Base-by-base conservation (phyloP, 1,284 basidiomycete genomes). In the Malassezia furfur region DNA sequence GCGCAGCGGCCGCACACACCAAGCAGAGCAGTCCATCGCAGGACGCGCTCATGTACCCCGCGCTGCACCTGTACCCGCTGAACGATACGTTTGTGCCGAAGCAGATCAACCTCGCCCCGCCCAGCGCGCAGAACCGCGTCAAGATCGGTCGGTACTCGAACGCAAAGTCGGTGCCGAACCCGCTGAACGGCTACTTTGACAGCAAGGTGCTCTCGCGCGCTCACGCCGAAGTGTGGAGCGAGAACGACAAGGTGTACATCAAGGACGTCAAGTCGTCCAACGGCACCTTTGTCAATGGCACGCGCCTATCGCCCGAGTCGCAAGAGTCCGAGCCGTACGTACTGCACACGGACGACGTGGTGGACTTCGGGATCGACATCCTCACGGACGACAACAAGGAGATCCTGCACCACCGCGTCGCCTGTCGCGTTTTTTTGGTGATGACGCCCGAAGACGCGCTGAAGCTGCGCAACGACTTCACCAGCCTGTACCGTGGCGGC, bases 131-230 rank as follows among this genome's bases (percentile, higher is more conserved):
- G 50, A 71, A 72, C 45, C 62, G 73, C 83, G 87, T 82, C 68
- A 96, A 96, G 81, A 93, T 98, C 72, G 93, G 94, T n/a, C 80
- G 91, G 54, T 93, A 99, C 78, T 98, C 91, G 22, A 96, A 93
- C 76, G 85, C 85, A 60, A 96, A 96, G 80, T 96, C 91, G 0
- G 84, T 88, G 28, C 94, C 94, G 7, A 88, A 86, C 15, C 90
- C 94, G 69, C 81, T 86, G 68, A 98, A 98, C 72, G 93, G 91
- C 15, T 98, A 87, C 78, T 96, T 98, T 74, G 93, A 98, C 79
- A 88, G 85, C 50, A 96, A 99, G 76, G 93, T 96, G 1, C 81
- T 99, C 61, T 90, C 87, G 66, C 80, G 93, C 60, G 88, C 89
- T 78, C 94, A 98, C 75, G 94, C 93, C 21, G 91, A 99, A 78